Percentiles rank a stretch among this genome's conserved stretches.
phyloP scores from a whole-genome alignment of 805 yeast genomes.

The Brettanomyces nanus region DNA sequence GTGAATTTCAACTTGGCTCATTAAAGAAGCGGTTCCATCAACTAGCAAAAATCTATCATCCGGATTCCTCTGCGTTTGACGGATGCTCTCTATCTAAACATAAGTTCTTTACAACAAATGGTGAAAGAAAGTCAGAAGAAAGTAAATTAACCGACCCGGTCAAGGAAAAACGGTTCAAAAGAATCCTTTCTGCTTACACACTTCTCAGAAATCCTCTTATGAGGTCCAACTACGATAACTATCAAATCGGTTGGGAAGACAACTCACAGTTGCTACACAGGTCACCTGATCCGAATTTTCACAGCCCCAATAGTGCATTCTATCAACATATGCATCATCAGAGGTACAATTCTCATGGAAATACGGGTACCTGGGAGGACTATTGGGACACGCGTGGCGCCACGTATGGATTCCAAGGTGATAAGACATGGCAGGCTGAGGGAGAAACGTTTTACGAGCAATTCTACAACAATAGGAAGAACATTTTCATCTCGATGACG shows the following conservation, averaged over 20 bases:
- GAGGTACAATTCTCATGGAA: constrained; percentile 4
- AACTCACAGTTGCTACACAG: constrained; percentile 11
- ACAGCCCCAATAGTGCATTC: constrained; percentile 11
- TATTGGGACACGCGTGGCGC: constrained; percentile 11
- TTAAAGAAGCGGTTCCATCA: constrained; percentile 46
- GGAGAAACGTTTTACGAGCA: constrained; percentile 20
- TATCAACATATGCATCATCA: constrained; percentile 7
- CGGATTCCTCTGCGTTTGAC: constrained; percentile 39
- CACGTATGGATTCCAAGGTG: constrained; percentile 21
- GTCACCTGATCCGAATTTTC: constrained; percentile 17
- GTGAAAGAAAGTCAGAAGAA: not conserved
- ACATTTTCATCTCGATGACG: constrained; percentile 19
- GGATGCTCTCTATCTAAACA: constrained; percentile 12
- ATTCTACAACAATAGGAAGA: constrained; percentile 20
- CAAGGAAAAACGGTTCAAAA: constrained; percentile 42
- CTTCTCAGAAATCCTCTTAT: constrained; percentile 38
- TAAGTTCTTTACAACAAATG: constrained; percentile 8
- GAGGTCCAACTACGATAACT: constrained; percentile 38
- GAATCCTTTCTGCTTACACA: constrained; percentile 51
- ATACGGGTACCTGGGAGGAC: constrained; percentile 26
- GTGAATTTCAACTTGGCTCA: constrained; percentile 27
- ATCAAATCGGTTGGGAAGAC: constrained; percentile 38
- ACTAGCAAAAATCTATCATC: constrained; percentile 73
- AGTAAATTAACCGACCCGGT: constrained; percentile 12
- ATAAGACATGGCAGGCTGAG: constrained; percentile 20